phyloP scores from a whole-genome alignment of 495 filamentous ascomycete genomes.

The Neurospora sp. region DNA sequence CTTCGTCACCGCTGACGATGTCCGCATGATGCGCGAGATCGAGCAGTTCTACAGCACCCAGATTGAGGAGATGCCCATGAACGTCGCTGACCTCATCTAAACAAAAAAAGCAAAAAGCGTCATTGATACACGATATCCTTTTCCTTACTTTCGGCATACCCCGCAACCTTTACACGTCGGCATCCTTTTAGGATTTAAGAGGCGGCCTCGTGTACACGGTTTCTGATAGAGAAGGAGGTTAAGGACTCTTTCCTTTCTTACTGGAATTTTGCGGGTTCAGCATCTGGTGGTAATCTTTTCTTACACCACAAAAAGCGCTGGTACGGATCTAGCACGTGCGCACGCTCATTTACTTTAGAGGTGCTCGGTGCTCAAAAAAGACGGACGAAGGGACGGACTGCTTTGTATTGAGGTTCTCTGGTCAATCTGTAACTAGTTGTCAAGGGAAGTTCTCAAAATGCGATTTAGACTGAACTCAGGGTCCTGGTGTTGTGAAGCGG shows the following conservation, averaged over 20 bases:
- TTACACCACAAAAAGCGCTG: conserved; percentile 20
- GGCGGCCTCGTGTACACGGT: conserved; percentile 17
- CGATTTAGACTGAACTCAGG: conserved; percentile 24
- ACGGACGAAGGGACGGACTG: conserved; percentile 6
- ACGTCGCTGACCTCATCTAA: conserved; percentile 59
- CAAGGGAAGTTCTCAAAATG: conserved; percentile 24
- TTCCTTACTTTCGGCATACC: conserved; percentile 20
- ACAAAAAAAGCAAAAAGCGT: not conserved
- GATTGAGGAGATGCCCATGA: conserved; percentile 99
- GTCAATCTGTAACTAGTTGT: conserved; percentile 23
- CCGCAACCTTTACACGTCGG: conserved; percentile 16
- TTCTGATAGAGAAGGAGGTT: conserved; percentile 16
- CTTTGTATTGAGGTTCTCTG: conserved; percentile 3
- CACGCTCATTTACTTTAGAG: conserved; percentile 20
- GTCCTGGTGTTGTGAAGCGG: not conserved
- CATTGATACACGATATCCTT: conserved; percentile 4
- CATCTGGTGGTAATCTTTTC: conserved; percentile 16
- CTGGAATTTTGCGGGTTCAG: conserved; percentile 16
- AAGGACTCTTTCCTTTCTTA: conserved; percentile 2
- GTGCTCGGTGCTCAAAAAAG: conserved; percentile 21
- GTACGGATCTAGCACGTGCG: conserved; percentile 13
- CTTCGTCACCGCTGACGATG: conserved; percentile 96
- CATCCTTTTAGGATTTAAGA: conserved; percentile 8
- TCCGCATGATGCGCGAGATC: conserved; percentile 94
- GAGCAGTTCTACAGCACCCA: conserved; percentile 96